These are phyloP conservation scores for Tetraselmis chui DNA, from an alignment of 139 green algal species.

Conservation along the genomic window DNA sequence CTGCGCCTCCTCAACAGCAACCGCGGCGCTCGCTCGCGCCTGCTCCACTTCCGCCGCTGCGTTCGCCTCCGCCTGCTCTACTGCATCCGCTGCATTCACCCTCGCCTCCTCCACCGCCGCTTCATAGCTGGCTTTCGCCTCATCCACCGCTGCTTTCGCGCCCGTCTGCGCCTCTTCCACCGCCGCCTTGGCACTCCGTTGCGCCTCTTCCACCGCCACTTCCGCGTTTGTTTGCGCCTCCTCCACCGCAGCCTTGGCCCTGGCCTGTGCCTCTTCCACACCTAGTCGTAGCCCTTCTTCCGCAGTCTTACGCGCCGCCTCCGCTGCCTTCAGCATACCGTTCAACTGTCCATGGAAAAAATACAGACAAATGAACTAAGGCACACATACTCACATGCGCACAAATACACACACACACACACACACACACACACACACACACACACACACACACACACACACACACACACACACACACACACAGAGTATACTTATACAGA, in stretches of 20 bases:
- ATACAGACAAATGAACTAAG: background rate
- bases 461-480: background rate
- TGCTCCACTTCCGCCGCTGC: too few relatives aligned
- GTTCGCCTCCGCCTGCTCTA: too few relatives aligned
- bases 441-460: background rate
- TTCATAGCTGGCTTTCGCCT: too few relatives aligned
- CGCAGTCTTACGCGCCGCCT: background rate
- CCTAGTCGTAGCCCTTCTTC: background rate
- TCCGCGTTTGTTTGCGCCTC: background rate
- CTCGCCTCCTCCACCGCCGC: too few relatives aligned
- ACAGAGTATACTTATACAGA: background rate
- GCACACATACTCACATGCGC: too few relatives aligned
- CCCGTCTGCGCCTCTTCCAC: background rate
- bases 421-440: too few relatives aligned
- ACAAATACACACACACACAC: too few relatives aligned
- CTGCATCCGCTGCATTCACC: too few relatives aligned
- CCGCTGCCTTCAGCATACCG: background rate
- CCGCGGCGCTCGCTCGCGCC: too few relatives aligned
- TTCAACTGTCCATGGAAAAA: background rate
- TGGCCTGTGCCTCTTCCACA: background rate
- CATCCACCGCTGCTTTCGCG: too few relatives aligned
- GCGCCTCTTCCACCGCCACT: background rate
- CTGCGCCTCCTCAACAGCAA: too few relatives aligned
- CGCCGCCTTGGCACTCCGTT: background rate
- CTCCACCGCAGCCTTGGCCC: background rate